A percentile compares a stretch with the other conserved stretches of the same genome.
These are phyloP conservation scores for Komagataella ulmi DNA, from an alignment of 805 yeast genomes.

Conservation along the genomic window DNA sequence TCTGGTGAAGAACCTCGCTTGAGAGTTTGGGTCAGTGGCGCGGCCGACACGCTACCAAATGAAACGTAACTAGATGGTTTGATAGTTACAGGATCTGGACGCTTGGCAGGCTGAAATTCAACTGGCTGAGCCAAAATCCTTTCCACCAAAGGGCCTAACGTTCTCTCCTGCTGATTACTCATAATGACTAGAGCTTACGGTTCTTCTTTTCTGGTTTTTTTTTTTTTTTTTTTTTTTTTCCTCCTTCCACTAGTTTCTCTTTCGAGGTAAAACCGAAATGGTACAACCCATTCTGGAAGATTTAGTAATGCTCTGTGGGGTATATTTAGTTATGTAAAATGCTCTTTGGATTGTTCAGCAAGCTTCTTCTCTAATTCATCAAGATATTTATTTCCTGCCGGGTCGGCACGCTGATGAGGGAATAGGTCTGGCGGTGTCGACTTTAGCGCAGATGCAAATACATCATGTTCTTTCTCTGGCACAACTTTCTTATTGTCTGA, in stretches of 20 bases:
- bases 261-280: background rate
- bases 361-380: background rate
- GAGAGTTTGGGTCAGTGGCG: slow-evolving; percentile 1
- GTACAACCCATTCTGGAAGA: background rate
- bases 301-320: background rate
- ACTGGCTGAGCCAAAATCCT: slow-evolving; percentile 49
- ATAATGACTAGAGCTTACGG: background rate
- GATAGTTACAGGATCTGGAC: slow-evolving; percentile 31
- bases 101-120: slow-evolving; percentile 47
- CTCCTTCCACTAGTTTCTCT: background rate
- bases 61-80: slow-evolving; percentile 35
- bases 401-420: background rate
- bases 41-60: slow-evolving; percentile 2
- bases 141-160: slow-evolving; percentile 43
- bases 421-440: background rate
- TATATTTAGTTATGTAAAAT: background rate
- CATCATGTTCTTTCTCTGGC: background rate
- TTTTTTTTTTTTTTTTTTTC: no score
- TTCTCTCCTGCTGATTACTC: slow-evolving; percentile 4
- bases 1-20: background rate
- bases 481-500: background rate
- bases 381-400: background rate
- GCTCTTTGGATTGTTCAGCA: background rate
- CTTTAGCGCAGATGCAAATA: background rate
- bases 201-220: background rate